Evolutionary conservation across 345 rosid species (phyloP), one percentile per base, ranked within the genome.

Genomic region (Gynandropsis gynandra): DNA sequence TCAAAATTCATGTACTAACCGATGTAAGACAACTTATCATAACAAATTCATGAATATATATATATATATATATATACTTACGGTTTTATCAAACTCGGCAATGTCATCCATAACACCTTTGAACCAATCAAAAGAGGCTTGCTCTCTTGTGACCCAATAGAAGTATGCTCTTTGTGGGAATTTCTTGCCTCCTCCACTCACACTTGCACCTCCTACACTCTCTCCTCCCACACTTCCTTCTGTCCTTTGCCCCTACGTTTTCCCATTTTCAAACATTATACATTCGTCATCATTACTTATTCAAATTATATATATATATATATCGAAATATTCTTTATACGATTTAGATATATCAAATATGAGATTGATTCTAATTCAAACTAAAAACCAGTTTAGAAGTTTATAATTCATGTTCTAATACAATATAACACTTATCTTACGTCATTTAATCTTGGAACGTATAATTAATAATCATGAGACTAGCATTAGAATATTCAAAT

Each of bases 101-200:
- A 92, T 74, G 35, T 92, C 98, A 72, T 92, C 94, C 98, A 92
- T 87, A 49, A 92, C 98, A 58, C 97, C 98, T 65, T 87, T 92
- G 47, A 92, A 92, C 98, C 98, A 92, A 48, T 92, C 98, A 45
- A 87, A 92, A 11, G 97, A 92, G 52, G 78, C 72, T 74, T 92
- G 98, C 63, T 92, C 98, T 64, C 95, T 80, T 14, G 97, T 92
- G 1, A 87, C 97, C 98, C 98, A 92, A 54, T 82, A 87, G 45
- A 92, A 92, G 42, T 92, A 87, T 2, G 98, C 98, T 71, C 98
- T 79, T 60, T 76, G 88, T 1, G 98, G 93, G 51, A 68, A 73
- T 63, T 69, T 81, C 52, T 61, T 64, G 39, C 39, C 54, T 41
- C 63, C 65, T 21, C 63, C 63, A 66, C 65, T 66, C 24, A 66